Percentiles rank a stretch among this genome's conserved stretches.
phyloP scores from a whole-genome alignment of 1,139 yeast species.

The Sugiyamaella paludigena region DNA sequence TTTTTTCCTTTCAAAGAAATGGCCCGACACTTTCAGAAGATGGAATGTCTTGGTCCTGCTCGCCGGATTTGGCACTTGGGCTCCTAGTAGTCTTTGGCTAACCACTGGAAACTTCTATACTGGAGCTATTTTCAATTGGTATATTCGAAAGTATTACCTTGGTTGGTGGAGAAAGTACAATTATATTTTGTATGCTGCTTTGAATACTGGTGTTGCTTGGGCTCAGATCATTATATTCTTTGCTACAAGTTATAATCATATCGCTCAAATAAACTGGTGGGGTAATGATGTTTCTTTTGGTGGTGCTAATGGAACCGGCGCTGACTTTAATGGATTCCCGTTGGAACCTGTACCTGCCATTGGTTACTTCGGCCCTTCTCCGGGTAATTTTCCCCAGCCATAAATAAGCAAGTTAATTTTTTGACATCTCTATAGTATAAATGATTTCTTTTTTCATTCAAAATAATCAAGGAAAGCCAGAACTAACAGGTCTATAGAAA shows the following conservation, averaged over 20 bases:
- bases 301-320: slow-evolving; percentile 42
- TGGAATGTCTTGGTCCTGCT: slow-evolving; percentile 12
- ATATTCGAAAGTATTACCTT: slow-evolving; percentile 47
- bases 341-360: slow-evolving; percentile 42
- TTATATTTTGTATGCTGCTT: slow-evolving; percentile 53
- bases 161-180: slow-evolving; percentile 51
- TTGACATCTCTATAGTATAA: too few relatives aligned
- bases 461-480: too few relatives aligned
- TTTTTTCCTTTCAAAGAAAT: slow-evolving; percentile 38
- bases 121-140: slow-evolving; percentile 51
- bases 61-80: slow-evolving; percentile 38
- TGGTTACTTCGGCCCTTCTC: slow-evolving; percentile 44
- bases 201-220: slow-evolving; percentile 50
- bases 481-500: too few relatives aligned
- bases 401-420: too few relatives aligned
- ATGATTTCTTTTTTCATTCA: too few relatives aligned
- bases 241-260: slow-evolving; percentile 48
- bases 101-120: slow-evolving; percentile 50
- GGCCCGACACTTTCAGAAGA: slow-evolving; percentile 40
- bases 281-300: slow-evolving; percentile 48
- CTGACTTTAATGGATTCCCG: slow-evolving; percentile 39
- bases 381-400: slow-evolving; percentile 40
- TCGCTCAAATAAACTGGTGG: slow-evolving; percentile 52
- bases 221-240: slow-evolving; percentile 48
- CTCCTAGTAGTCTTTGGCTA: slow-evolving; percentile 54